Evolutionary conservation across 441 rosid species (phyloP).

Genomic region (Brassica balearica): DNA sequence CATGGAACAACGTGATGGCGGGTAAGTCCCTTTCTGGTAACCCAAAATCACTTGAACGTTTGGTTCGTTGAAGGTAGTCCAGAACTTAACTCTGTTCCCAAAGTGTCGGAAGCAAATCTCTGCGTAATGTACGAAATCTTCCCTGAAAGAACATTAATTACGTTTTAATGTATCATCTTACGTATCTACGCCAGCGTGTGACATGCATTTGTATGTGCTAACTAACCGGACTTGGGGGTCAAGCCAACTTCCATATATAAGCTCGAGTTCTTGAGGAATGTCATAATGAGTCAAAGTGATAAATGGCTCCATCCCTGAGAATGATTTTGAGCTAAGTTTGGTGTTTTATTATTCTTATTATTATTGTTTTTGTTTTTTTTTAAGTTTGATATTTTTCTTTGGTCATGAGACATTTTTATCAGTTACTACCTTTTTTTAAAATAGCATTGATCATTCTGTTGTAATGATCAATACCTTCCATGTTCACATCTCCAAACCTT

Average conservation of each 20-base stretch:
- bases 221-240: constrained; percentile 59
- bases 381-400: background rate
- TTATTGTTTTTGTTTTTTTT: no score
- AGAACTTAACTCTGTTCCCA: constrained; percentile 67
- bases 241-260: constrained; percentile 71
- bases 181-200: background rate
- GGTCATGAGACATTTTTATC: background rate
- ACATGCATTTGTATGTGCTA: constrained; percentile 7
- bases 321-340: constrained; percentile 7
- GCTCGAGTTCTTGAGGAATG: constrained; percentile 72
- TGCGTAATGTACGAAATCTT: constrained; percentile 66
- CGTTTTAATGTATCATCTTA: background rate
- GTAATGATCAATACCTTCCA: constrained; percentile 59
- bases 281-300: constrained; percentile 69
- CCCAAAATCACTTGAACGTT: constrained; percentile 54
- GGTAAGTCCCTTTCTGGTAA: constrained; percentile 57
- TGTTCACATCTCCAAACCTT: constrained; percentile 66
- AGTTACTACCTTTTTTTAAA: constrained; percentile 47
- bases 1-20: constrained; percentile 71
- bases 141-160: constrained; percentile 45
- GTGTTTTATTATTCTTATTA: background rate
- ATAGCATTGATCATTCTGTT: constrained; percentile 58
- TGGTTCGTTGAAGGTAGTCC: constrained; percentile 79
- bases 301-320: constrained; percentile 73
- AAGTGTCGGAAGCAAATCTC: constrained; percentile 66